Conservation (phyloP, 495 filamentous ascomycete species). For the Aspergillus bridgeri region DNA sequence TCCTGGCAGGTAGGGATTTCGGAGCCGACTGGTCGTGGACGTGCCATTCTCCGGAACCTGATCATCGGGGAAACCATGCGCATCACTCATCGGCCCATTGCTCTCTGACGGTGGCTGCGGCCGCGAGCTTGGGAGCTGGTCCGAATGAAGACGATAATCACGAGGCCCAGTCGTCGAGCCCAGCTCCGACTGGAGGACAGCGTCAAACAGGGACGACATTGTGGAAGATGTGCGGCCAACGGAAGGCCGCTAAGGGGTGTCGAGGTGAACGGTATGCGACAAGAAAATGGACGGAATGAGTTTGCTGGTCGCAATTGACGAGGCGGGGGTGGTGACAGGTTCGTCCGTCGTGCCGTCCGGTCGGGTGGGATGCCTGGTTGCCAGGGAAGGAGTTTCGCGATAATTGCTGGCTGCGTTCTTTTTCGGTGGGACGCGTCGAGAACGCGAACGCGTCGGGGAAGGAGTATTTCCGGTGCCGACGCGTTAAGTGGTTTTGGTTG, state of each 20-base stretch:
- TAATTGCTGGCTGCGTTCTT: constrained; percentile 3
- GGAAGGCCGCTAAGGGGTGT: constrained; percentile 16
- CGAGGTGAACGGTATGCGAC: background rate
- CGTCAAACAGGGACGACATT: constrained; percentile 54
- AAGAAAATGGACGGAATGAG: background rate
- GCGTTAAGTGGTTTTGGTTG: constrained; percentile 41
- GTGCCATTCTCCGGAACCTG: constrained; percentile 54
- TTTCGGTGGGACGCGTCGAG: constrained; percentile 23
- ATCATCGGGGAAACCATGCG: constrained; percentile 56
- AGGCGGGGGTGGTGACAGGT: background rate
- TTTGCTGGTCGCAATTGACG: background rate
- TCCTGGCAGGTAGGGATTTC: constrained; percentile 57
- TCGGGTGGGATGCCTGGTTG: background rate
- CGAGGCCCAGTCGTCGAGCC: constrained; percentile 38
- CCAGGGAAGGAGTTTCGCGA: background rate
- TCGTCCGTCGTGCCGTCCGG: background rate
- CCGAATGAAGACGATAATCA: constrained; percentile 35
- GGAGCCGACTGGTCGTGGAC: constrained; percentile 54
- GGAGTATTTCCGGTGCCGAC: constrained; percentile 20
- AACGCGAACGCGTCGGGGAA: constrained; percentile 36
- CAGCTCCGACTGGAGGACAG: constrained; percentile 49
- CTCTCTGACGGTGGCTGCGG: constrained; percentile 48
- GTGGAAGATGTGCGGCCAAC: constrained; percentile 23
- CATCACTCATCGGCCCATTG: constrained; percentile 54
- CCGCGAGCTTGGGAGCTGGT: constrained; percentile 43